Percentiles rank a stretch among this genome's conserved stretches.
Conservation (phyloP, 805 yeast genomes). For the Saccharomyces jurei region DNA sequence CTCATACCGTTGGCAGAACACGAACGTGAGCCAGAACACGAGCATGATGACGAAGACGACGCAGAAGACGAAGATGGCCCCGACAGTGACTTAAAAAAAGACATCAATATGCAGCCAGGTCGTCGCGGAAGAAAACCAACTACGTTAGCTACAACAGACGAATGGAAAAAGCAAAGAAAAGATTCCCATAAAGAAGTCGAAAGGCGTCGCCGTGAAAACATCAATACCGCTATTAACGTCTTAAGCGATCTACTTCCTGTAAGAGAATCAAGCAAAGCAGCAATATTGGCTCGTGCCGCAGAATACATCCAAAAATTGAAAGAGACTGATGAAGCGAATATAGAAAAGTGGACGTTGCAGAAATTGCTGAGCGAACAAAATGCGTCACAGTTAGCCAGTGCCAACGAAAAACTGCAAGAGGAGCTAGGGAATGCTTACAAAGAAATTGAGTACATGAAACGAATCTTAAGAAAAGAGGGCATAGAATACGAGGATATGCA, state of each 20-base stretch:
- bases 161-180: constrained; percentile 47
- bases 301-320: constrained; percentile 85
- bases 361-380: constrained; percentile 89
- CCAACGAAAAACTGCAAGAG: constrained; percentile 78
- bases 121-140: constrained; percentile 26
- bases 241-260: constrained; percentile 73
- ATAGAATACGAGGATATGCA: constrained; percentile 3
- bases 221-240: constrained; percentile 78
- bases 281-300: constrained; percentile 78
- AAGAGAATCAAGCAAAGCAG: constrained; percentile 76
- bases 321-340: constrained; percentile 80
- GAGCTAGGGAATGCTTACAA: constrained; percentile 89
- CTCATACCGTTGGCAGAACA: not conserved
- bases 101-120: constrained; percentile 4
- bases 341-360: constrained; percentile 93
- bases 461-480: constrained; percentile 24
- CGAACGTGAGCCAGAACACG: not conserved
- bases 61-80: not conserved
- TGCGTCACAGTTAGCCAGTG: constrained; percentile 70
- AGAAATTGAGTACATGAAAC: constrained; percentile 80
- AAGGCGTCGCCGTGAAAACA: constrained; percentile 81
- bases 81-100: not conserved
- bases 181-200: constrained; percentile 95
- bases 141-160: constrained; percentile 25
- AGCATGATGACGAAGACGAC: not conserved